Conservation (phyloP, 1,284 basidiomycete species). For the Boletus subluridellus region DNA sequence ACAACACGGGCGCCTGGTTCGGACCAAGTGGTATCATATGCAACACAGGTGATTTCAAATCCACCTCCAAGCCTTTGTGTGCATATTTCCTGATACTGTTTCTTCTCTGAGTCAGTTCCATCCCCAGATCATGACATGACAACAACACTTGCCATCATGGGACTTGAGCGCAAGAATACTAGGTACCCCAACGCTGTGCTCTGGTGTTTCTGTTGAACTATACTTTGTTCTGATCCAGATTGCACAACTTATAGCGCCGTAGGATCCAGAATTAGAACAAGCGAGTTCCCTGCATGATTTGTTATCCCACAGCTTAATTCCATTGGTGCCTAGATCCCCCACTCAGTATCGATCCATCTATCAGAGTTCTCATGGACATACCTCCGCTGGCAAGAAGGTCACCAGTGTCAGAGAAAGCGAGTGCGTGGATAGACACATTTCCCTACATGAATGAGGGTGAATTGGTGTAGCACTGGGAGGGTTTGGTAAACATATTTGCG, state of each 20-base stretch:
- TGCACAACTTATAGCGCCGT: slow-evolving; percentile 1
- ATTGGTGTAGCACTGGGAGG: not conserved
- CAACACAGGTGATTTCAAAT: slow-evolving; percentile 14
- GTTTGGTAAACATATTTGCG: not conserved
- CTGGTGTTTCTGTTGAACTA: slow-evolving; percentile 3
- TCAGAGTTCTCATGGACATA: not conserved
- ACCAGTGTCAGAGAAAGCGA: not conserved
- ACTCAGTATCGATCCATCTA: not conserved
- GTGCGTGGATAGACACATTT: not conserved
- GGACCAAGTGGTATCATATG: not conserved
- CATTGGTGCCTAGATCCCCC: not conserved
- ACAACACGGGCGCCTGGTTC: not conserved
- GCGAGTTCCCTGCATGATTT: not conserved
- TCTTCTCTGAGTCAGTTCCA: not conserved
- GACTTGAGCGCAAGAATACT: not conserved
- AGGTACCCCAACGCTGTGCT: slow-evolving; percentile 8
- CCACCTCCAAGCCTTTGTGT: slow-evolving; percentile 2
- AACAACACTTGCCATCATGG: not conserved
- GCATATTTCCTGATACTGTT: slow-evolving; percentile 12
- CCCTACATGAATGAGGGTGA: not conserved
- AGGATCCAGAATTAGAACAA: not conserved
- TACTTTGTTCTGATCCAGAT: slow-evolving; percentile 3
- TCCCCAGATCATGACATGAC: not conserved
- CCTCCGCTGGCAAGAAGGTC: not conserved
- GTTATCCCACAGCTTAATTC: not conserved